Evolutionary conservation across 768 basidiomycete species (phyloP), one percentile per base, ranked within the genome.

Genomic region (Psilocybe subaeruginosa): DNA sequence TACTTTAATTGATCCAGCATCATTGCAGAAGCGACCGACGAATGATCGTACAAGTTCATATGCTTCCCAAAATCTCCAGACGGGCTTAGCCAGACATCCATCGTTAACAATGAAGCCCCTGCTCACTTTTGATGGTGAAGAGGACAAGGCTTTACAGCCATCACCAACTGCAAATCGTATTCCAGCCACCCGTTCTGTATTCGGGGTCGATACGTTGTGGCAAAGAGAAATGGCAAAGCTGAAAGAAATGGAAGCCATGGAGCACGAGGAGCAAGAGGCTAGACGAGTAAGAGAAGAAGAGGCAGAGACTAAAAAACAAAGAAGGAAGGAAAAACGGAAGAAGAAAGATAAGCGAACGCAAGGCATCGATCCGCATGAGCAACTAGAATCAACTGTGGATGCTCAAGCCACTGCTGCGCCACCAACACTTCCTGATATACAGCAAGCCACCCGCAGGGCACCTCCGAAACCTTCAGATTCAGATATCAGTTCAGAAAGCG

Each of bases 151-250:
- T 57, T 60, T 62, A 52, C 74, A 63, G 53, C 68, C 52, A 69
- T 70, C 58, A 64, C 62, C 59, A 46, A 59, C 65, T 65, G 64
- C 66, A 29, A 58, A 68, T 16, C 64, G 62, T 33, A 8, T 66
- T 7, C 67, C 63, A 43, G 65, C 55, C 45, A 83, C 82, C 41
- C 85, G 83, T 59, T 95, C 94, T n/a, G 93, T 96, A 8, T 97
- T 97, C 68, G 95, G 95, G 2, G 90, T 92, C 0, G 95, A 97
- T 72, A 91, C 90, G n/a, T 68, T 97, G 8, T 97, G 95, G 95
- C 91, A 96, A 69, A 82, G 86, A 43, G 95, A 97, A 74, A 83
- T 95, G 80, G 84, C 75, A 16, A 97, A 92, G 72, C 78, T 97
- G 55, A 85, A 85, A 63, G 80, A 86, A 61, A 91, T 95, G 0